These are phyloP conservation scores for Clarireedia hainanense DNA, from an alignment of 2,329 filamentous ascomycete species.

Conservation along the genomic window DNA sequence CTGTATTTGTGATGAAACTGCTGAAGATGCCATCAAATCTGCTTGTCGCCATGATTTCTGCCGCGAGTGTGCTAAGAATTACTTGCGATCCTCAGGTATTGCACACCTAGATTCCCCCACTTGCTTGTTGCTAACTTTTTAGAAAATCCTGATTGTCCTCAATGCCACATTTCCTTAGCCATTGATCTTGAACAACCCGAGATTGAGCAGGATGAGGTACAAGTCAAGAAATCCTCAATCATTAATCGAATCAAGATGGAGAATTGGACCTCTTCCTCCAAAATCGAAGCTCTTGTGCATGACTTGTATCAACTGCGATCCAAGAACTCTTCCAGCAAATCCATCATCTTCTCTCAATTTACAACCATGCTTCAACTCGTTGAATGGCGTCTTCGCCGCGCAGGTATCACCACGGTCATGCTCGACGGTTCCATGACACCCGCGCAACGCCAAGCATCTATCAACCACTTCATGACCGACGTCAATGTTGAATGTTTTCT, in stretches of 20 bases:
- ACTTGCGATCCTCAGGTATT: constrained; percentile 69
- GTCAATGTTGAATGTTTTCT: constrained; percentile 92
- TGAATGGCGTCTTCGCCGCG: constrained; percentile 90
- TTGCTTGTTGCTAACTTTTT: constrained; percentile 20
- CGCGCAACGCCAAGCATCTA: constrained; percentile 83
- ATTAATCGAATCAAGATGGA: constrained; percentile 99
- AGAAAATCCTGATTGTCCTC: constrained; percentile 67
- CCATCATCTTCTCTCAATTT: constrained; percentile 95
- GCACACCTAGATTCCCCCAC: constrained; percentile 24
- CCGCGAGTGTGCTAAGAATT: constrained; percentile 70
- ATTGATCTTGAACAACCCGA: constrained; percentile 95
- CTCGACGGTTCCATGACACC: constrained; percentile 96
- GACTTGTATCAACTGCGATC: constrained; percentile 87
- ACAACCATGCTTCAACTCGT: constrained; percentile 96
- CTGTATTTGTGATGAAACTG: constrained; percentile 91
- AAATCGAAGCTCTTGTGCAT: constrained; percentile 94
- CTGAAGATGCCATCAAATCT: constrained; percentile 89
- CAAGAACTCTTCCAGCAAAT: constrained; percentile 90
- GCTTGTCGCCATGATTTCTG: constrained; percentile 92
- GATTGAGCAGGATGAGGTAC: constrained; percentile 80
- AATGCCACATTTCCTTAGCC: constrained; percentile 79
- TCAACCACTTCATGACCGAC: constrained; percentile 95
- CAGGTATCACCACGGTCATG: constrained; percentile 98
- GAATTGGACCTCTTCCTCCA: constrained; percentile 96
- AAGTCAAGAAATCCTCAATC: constrained; percentile 91